Base-by-base conservation (phyloP, 371 early-diverging fungal genomes). In the Rhizopus sp. region DNA sequence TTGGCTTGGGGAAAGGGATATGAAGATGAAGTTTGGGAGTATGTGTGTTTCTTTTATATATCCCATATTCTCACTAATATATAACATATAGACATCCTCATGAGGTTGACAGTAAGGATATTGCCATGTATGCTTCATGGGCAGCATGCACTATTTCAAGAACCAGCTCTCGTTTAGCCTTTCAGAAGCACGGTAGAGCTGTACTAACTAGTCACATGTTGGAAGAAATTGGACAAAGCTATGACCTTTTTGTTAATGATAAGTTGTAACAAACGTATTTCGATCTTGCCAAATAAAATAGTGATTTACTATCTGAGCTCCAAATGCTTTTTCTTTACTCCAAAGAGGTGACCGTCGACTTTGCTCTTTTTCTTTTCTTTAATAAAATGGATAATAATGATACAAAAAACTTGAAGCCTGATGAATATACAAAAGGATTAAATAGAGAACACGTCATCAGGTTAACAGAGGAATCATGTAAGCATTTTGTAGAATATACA, bases 1-100 rank as follows among this genome's bases (percentile, higher is more conserved):
- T 52, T 96, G 40, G 92, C 92, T 0, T 98, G 96, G 96, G 87
- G 87, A 15, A 78, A 82, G 33, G 73, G 69, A 5, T 89, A 89
- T 60, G 70, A 86, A 45, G 78, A 77, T 34, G 72, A 76, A 17
- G 65, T 75, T 15, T 89, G 89, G 85, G 62, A 77, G 77, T 85
- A 85, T 69, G 69, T 63, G 30, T 48, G 50, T 10, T 50, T 23
- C 7, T 45, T 16, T 46, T 33, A 17, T 29, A 9, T 63, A 17
- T 40, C 53, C 41, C 41, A 37, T 58, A 37, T 46, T 23, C n/a
- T 16, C 32, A 12, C 16, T 6, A 44, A 10, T 15, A 7, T 41
- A 13, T 2, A 41, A n/a, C 9, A 15, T 13, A 8, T 53, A 78
- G 82, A 13, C 74, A 77, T 55, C 58, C 71, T 4, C 71, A 70